Evolutionary conservation across 208 protist genomes (phyloP), one percentile per base, ranked within the genome.

Genomic region (Wallacemonas sp.): DNA sequence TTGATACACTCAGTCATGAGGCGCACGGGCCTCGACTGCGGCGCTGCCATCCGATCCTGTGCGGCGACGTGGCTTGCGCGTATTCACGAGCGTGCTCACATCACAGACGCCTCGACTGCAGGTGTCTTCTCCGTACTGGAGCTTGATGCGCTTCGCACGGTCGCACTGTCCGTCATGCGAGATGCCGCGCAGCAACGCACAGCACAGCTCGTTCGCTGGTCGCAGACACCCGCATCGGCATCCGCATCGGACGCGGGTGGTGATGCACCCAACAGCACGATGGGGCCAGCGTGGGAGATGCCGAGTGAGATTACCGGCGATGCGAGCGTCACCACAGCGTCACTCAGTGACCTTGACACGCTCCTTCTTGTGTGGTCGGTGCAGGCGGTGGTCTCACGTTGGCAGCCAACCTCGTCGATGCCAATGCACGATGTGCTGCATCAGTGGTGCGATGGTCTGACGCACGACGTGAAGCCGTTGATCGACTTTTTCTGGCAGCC

Each of bases 401-500:
- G 52, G 52, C 52, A 24, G 12, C 29, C 14, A n/a, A 2, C 26
- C 52, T 6, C 14, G 30, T 21, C 17, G 44, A 21, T 14, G 5
- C 9, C 44, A 49, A 5, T 49, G n/a, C 9, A 23, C 5, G 44
- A 56, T 14, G 11, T 41, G 14, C 11, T 39, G 9, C n/a, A 58
- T 17, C 52, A 14, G 3, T 58, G 26, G 30, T 16, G 26, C 9
- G 11, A 8, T 11, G 52, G 29, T 3, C 23, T 58, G 32, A 3
- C 6, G 11, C 29, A 58, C 11, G 52, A 58, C n/a, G 52, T 58
- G 26, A 12, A 24, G 32, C 30, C 32, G 3, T 8, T 58, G 5
- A 17, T 58, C 5, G 52, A 58, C n/a, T 38, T 58, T 41, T 58
- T 58, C 29, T 58, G 52, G 52, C 11, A 41, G 30, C 52, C 52